Conservation (phyloP, 495 filamentous ascomycete species). For the Annulohypoxylon maeteangense region DNA sequence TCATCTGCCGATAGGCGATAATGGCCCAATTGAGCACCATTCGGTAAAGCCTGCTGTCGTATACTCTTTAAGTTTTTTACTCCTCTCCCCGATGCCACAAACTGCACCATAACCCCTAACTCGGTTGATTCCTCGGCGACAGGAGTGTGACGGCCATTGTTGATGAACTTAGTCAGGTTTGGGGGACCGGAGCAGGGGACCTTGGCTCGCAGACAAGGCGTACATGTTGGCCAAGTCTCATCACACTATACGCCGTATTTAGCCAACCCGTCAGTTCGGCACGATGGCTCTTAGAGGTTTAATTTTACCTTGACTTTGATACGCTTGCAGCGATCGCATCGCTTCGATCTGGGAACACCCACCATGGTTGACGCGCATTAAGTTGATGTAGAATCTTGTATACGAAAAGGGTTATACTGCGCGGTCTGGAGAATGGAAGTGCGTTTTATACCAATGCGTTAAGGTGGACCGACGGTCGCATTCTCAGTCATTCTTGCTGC, state of each 20-base stretch:
- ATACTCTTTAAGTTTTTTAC: constrained; percentile 17
- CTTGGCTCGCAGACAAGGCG: constrained; percentile 29
- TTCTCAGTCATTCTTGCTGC: not conserved
- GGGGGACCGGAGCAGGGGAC: constrained; percentile 25
- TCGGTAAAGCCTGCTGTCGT: constrained; percentile 15
- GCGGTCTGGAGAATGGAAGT: constrained; percentile 2
- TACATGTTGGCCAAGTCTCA: constrained; percentile 38
- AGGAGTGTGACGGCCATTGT: constrained; percentile 3
- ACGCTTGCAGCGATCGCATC: constrained; percentile 34
- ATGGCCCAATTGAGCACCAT: constrained; percentile 27
- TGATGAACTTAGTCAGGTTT: constrained; percentile 31
- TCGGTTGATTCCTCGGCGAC: not conserved
- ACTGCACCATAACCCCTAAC: not conserved
- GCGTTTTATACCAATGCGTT: constrained; percentile 12
- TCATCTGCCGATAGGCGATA: constrained; percentile 24
- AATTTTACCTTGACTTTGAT: constrained; percentile 33
- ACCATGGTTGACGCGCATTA: constrained; percentile 20
- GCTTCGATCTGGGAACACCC: constrained; percentile 32
- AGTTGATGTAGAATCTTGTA: constrained; percentile 9
- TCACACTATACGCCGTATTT: constrained; percentile 25
- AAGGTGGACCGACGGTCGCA: not conserved
- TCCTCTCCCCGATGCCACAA: not conserved
- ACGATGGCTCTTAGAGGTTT: not conserved
- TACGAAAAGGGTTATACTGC: constrained; percentile 16
- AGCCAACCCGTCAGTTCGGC: not conserved